Conservation (phyloP, 192 early-diverging fungal genomes). For the Thoreauomyces humboldtii region DNA sequence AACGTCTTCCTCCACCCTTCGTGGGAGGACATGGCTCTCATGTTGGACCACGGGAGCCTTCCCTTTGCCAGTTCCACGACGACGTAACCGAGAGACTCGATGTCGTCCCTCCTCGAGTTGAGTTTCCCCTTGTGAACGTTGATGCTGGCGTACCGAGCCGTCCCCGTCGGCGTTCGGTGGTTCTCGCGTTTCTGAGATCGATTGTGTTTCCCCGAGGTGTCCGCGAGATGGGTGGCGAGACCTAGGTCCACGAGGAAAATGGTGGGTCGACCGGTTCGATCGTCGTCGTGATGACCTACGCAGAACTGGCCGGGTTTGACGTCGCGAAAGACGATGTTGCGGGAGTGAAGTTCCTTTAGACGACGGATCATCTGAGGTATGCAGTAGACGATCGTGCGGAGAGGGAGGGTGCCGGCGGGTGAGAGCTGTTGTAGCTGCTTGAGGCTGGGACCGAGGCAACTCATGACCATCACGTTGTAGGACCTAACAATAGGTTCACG, state of each 20-base stretch:
- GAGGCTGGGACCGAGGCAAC: conserved; percentile 39
- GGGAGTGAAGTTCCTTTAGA: conserved; percentile 27
- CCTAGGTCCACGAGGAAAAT: conserved; percentile 47
- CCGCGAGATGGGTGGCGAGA: conserved; percentile 31
- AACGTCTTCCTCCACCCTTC: conserved; percentile 46
- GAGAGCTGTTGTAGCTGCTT: conserved; percentile 23
- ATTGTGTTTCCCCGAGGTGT: conserved; percentile 34
- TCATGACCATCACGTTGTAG: conserved; percentile 47
- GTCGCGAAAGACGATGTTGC: conserved; percentile 45
- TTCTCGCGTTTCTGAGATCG: conserved; percentile 20
- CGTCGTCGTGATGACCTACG: conserved; percentile 37
- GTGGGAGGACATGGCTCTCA: conserved; percentile 30
- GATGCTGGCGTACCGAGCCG: conserved; percentile 45
- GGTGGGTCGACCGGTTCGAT: conserved; percentile 27
- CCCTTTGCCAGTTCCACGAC: conserved; percentile 38
- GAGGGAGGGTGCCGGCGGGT: conserved; percentile 25
- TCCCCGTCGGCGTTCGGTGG: conserved; percentile 39
- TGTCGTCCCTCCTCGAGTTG: conserved; percentile 45
- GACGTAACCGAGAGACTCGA: conserved; percentile 42
- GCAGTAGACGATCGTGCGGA: conserved; percentile 38
- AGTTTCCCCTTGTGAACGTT: conserved; percentile 43
- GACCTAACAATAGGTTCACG: too few species aligned
- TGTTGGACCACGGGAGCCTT: conserved; percentile 38
- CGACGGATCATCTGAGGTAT: conserved; percentile 32
- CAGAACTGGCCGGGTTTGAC: conserved; percentile 55